Conservation (phyloP, 176 grass and related monocot genomes). For the Aechmea fasciata region DNA sequence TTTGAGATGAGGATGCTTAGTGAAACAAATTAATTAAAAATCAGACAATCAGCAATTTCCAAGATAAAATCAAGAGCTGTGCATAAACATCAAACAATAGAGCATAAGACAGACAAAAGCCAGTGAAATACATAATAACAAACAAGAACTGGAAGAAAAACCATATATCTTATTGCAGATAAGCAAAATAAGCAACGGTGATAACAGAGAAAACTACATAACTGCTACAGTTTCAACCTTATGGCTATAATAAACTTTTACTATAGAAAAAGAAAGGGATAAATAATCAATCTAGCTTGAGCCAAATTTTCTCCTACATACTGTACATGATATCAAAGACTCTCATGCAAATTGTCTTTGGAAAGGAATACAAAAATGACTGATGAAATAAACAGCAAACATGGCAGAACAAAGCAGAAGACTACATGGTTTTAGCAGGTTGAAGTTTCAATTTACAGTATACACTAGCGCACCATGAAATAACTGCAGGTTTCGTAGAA, state of each 20-base stretch:
- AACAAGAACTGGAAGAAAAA: not conserved
- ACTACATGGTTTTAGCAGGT: constrained; percentile 1
- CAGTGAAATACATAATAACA: not conserved
- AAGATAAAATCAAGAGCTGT: not conserved
- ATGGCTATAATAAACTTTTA: not conserved
- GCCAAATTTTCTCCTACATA: not conserved
- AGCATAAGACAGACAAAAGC: not conserved
- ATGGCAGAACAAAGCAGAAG: not conserved
- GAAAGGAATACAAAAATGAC: too few species aligned
- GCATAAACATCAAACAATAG: not conserved
- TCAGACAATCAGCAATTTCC: not conserved
- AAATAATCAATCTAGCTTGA: not conserved
- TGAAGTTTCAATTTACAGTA: not conserved
- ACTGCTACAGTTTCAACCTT: too few species aligned
- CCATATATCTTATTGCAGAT: not conserved
- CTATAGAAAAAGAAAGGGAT: not conserved
- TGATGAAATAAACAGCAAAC: too few species aligned
- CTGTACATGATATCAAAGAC: not conserved
- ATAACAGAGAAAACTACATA: too few species aligned
- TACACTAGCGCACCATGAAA: not conserved
- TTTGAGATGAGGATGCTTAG: not conserved
- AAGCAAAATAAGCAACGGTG: not conserved
- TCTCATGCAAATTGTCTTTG: not conserved
- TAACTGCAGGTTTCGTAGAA: not conserved
- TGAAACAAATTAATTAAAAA: not conserved